Base-by-base conservation (phyloP, 2,329 filamentous ascomycete genomes). In the Pseudogymnoascus sp. region DNA sequence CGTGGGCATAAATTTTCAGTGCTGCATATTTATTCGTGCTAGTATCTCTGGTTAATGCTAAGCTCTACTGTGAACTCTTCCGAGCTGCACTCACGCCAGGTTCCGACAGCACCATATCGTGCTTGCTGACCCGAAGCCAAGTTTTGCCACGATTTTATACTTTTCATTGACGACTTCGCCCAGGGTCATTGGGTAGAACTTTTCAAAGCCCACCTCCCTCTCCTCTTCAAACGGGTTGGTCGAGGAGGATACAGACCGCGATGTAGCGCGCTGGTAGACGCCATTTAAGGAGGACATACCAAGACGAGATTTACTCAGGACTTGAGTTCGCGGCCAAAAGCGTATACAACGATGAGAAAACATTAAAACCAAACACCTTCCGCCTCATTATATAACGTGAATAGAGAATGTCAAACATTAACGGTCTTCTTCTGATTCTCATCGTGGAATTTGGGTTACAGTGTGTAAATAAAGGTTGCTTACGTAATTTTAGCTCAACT, bases 101-200 rank as follows among this genome's bases (percentile, higher is more conserved):
- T 78, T 76, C 59, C 70, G 73, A 64, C 74, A 75, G 1, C 79
- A 74, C 77, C 78, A 81, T n/a, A 77, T 74, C 0, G 77, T 79
- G 5, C 77, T 78, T 40, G 67, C 69, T 6, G 69, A 70, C 7
- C 77, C 77, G 66, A 75, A 78, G 26, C 78, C 78, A 10, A 80
- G 72, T 65, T 81, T 80, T 40, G 72, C 73, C 10, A 79, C 69
- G 37, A 77, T 68, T 59, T 74, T 72, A 64, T 79, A 79, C 12
- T 69, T 71, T 10, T 67, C 63, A 68, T 69, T 68, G 62, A 69
- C 67, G 63, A 69, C 64, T 68, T 69, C 68, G 31, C 68, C 66
- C 60, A 69, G 65, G 51, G 67, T 66, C 64, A 68, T 66, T 60
- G 66, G 66, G 62, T 69, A 69, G 62, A 68, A 67, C 40, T 68